Evolutionary conservation across 306 rosid genomes (phyloP).

Genomic region (Trifolium subterraneum): DNA sequence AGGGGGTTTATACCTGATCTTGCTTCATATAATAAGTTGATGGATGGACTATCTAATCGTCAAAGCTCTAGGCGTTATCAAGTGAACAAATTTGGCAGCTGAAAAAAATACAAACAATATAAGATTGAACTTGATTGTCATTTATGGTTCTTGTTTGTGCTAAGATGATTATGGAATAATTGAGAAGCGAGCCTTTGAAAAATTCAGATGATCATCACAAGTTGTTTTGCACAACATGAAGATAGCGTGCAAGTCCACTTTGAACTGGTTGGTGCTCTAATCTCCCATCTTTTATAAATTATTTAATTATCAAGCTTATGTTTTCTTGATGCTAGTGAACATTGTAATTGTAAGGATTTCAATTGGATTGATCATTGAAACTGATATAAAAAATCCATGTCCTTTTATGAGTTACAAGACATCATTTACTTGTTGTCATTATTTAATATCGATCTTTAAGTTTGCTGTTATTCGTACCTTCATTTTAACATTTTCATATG

Average conservation of each 20-base stretch:
- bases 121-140: slow-evolving; percentile 23
- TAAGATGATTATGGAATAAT: slow-evolving; percentile 24
- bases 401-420: slow-evolving; percentile 12
- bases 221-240: slow-evolving; percentile 9
- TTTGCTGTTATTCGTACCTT: slow-evolving; percentile 15
- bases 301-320: background rate
- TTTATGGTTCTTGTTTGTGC: background rate
- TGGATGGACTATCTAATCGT: slow-evolving; percentile 52
- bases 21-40: slow-evolving; percentile 68
- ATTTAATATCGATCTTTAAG: background rate
- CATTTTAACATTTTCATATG: slow-evolving; percentile 47
- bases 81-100: slow-evolving; percentile 29
- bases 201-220: background rate
- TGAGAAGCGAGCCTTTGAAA: slow-evolving; percentile 17
- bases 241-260: slow-evolving; percentile 22
- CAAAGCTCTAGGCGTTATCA: background rate
- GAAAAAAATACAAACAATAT: slow-evolving; percentile 20
- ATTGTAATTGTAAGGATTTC: background rate
- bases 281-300: background rate
- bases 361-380: background rate
- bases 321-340: slow-evolving; percentile 13
- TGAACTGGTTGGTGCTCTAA: slow-evolving; percentile 19
- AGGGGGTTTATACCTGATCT: slow-evolving; percentile 74
- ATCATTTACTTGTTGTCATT: slow-evolving; percentile 7
- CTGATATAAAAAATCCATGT: slow-evolving; percentile 9